Evolutionary conservation across 2,329 filamentous ascomycete genomes (phyloP).

Genomic region (Pseudogymnoascus sp.): DNA sequence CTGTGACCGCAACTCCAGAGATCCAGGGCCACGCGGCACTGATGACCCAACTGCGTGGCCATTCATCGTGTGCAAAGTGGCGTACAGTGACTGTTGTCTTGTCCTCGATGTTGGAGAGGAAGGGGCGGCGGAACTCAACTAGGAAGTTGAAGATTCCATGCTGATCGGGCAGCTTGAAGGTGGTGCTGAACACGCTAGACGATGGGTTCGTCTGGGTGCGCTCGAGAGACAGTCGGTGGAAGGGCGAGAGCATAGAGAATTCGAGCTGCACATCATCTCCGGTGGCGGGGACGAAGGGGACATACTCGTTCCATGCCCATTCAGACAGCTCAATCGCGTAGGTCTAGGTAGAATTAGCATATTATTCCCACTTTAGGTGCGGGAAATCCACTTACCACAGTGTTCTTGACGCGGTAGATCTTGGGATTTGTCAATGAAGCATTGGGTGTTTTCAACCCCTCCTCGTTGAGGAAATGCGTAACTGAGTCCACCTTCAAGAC

Average conservation of each 20-base stretch:
- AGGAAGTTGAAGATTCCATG: conserved; percentile 99
- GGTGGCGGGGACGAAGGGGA: conserved; percentile 61
- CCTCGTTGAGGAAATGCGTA: conserved; percentile 63
- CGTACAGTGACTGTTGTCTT: conserved; percentile 91
- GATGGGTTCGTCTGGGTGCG: conserved; percentile 51
- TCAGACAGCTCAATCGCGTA: conserved; percentile 72
- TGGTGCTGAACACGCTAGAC: conserved; percentile 62
- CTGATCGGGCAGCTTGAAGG: conserved; percentile 85
- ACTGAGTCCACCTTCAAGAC: conserved; percentile 78
- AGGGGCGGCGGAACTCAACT: conserved; percentile 93
- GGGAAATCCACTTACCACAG: conserved; percentile 62
- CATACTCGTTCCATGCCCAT: conserved; percentile 65
- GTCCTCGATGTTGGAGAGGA: conserved; percentile 82
- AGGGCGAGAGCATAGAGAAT: conserved; percentile 97
- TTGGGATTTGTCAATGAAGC: conserved; percentile 56
- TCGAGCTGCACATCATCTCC: conserved; percentile 81
- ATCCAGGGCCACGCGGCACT: conserved; percentile 93
- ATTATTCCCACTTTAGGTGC: background rate
- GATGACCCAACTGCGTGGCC: conserved; percentile 83
- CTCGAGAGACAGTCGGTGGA: conserved; percentile 74
- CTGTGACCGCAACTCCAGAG: conserved; percentile 73
- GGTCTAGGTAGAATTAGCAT: conserved; percentile 14
- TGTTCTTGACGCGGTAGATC: conserved; percentile 93
- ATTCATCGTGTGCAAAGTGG: conserved; percentile 97
- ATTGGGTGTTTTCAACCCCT: conserved; percentile 40